phyloP scores from a whole-genome alignment of 371 early-diverging fungal species.

The Mucor indicus region DNA sequence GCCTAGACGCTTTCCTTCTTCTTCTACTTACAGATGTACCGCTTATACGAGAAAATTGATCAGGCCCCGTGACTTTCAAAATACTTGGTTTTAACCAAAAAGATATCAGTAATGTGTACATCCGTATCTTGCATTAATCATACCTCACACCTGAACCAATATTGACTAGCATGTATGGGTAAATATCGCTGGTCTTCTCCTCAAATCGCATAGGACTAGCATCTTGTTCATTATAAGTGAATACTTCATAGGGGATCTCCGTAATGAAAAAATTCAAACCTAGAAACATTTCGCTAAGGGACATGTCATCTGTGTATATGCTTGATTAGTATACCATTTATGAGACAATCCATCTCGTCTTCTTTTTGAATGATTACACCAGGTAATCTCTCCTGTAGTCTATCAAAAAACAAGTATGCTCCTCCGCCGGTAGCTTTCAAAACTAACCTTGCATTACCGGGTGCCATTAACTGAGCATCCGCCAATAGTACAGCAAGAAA shows the following conservation, averaged over 20 bases:
- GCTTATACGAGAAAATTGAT: conserved; percentile 81
- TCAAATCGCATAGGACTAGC: conserved; percentile 84
- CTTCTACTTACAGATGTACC: conserved; percentile 78
- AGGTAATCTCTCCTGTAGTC: conserved; percentile 46
- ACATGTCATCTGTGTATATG: neutral
- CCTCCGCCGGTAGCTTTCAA: conserved; percentile 89
- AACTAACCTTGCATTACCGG: conserved; percentile 39
- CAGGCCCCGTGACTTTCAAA: conserved; percentile 74
- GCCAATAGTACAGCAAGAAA: conserved; percentile 74
- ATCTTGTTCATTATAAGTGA: conserved; percentile 73
- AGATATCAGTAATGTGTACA: neutral
- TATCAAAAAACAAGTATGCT: conserved; percentile 66
- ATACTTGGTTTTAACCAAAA: conserved; percentile 44
- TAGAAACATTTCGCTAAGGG: conserved; percentile 3
- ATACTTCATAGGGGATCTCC: conserved; percentile 92
- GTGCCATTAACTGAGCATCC: conserved; percentile 38
- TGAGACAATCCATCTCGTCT: conserved; percentile 86
- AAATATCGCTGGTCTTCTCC: conserved; percentile 62
- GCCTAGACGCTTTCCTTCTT: neutral
- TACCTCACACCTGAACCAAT: conserved; percentile 89
- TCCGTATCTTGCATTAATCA: neutral
- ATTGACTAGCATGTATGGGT: conserved; percentile 88
- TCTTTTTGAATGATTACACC: conserved; percentile 74
- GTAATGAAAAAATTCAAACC: conserved; percentile 90
- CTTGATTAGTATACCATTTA: conserved; percentile 51